Evolutionary conservation across 202 grass and related monocot genomes (phyloP).

Genomic region (Saccharum hybrid): DNA sequence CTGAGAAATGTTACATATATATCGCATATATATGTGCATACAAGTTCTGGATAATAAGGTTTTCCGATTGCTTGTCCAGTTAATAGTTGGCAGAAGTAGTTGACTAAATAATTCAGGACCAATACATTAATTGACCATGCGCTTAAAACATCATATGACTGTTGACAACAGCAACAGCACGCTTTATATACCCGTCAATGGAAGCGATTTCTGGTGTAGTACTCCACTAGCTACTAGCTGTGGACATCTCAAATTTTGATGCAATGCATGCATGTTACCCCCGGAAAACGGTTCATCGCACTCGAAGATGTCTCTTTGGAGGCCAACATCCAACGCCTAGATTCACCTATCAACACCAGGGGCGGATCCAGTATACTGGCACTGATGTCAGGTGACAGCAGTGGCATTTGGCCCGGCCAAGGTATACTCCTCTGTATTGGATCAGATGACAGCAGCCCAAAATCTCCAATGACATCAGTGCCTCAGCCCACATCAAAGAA

Average conservation of each 20-base stretch:
- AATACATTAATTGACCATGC: background rate
- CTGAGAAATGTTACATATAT: no score
- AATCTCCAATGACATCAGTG: no score
- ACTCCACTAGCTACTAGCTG: background rate
- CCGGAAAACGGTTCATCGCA: background rate
- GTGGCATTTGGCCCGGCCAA: no score
- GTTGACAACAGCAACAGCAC: background rate
- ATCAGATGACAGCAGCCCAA: no score
- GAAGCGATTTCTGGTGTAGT: background rate
- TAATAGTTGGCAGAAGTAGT: no score
- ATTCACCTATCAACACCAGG: slow-evolving; percentile 29
- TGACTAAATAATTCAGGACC: background rate
- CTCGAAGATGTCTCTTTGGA: slow-evolving; percentile 24
- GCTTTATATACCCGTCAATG: background rate
- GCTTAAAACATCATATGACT: background rate
- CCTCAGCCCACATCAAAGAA: no score
- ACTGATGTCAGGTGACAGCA: no score
- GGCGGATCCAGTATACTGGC: no score
- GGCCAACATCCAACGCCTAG: slow-evolving; percentile 37
- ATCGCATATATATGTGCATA: no score
- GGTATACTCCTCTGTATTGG: no score
- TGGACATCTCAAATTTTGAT: background rate
- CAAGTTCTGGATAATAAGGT: no score
- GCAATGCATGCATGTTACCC: background rate
- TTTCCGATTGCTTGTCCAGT: no score